Evolutionary conservation across 2,329 filamentous ascomycete genomes (phyloP).

Genomic region (Phialophora tarda): DNA sequence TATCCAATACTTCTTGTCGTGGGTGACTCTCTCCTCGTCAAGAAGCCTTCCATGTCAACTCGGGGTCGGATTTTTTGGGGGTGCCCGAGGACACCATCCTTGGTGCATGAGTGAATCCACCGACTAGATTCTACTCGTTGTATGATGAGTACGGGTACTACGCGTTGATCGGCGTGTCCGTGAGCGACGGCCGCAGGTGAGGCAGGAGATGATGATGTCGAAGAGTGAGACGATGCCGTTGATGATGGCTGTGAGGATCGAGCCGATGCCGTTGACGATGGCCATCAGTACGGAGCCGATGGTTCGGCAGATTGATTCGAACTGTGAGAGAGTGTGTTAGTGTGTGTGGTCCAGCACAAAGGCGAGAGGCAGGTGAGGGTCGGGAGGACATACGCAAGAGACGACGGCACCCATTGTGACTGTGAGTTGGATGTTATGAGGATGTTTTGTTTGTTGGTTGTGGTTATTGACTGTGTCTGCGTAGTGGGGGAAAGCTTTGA

Average conservation of each 20-base stretch:
- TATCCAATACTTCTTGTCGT: conserved; percentile 1
- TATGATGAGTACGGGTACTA: conserved; percentile 27
- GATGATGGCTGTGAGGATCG: conserved; percentile 68
- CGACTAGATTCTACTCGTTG: conserved; percentile 34
- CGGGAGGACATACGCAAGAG: conserved; percentile 73
- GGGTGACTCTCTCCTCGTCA: background rate
- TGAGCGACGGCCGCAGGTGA: conserved; percentile 55
- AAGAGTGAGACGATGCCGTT: conserved; percentile 69
- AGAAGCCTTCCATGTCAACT: background rate
- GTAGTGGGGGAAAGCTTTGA: conserved; percentile 22
- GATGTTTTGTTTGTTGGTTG: background rate
- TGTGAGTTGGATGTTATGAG: conserved; percentile 29
- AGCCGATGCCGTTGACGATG: conserved; percentile 69
- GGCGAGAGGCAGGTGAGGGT: background rate
- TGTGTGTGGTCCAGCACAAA: conserved; percentile 3
- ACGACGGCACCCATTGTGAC: conserved; percentile 79
- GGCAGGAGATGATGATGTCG: conserved; percentile 69
- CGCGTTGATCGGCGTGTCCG: conserved; percentile 40
- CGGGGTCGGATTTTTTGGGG: background rate
- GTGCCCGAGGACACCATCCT: background rate
- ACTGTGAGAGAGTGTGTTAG: conserved; percentile 48
- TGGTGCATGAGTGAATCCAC: conserved; percentile 11
- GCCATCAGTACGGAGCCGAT: conserved; percentile 72
- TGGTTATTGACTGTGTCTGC: background rate
- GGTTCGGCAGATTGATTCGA: conserved; percentile 64